phyloP scores from a whole-genome alignment of 2,329 filamentous ascomycete genomes.

The Cladosporium sp. region DNA sequence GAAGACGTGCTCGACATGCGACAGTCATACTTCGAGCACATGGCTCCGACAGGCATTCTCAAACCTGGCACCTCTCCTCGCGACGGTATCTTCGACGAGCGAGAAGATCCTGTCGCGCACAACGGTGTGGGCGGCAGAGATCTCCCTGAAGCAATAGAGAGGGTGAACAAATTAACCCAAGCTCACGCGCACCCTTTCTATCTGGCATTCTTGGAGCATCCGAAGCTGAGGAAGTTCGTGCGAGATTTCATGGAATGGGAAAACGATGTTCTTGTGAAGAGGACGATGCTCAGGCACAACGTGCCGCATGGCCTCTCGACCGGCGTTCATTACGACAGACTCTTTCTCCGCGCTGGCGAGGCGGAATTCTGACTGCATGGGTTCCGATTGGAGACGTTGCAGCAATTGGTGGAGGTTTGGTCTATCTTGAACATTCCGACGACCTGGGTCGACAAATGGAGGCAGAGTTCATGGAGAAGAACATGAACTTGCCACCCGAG shows the following conservation, averaged over 20 bases:
- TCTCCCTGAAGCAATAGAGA: constrained; percentile 25
- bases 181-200: constrained; percentile 33
- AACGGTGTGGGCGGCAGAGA: constrained; percentile 26
- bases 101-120: constrained; percentile 30
- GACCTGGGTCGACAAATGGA: constrained; percentile 37
- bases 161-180: constrained; percentile 28
- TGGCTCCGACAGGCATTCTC: constrained; percentile 37
- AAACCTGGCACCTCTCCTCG: constrained; percentile 35
- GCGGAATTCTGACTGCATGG: constrained; percentile 33
- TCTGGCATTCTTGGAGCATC: constrained; percentile 34
- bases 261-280: constrained; percentile 30
- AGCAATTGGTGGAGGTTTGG: constrained; percentile 37
- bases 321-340: constrained; percentile 41
- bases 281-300: constrained; percentile 40
- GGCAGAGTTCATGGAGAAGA: constrained; percentile 32
- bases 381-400: constrained; percentile 37
- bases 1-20: constrained; percentile 40
- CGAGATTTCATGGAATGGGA: constrained; percentile 36
- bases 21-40: constrained; percentile 37
- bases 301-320: constrained; percentile 35
- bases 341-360: constrained; percentile 38
- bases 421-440: constrained; percentile 39
- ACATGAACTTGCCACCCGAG: constrained; percentile 27
- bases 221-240: constrained; percentile 33
- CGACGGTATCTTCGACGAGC: constrained; percentile 40